These are phyloP conservation scores for Suillus plorans DNA, from an alignment of 768 basidiomycete genomes.

Conservation along the genomic window DNA sequence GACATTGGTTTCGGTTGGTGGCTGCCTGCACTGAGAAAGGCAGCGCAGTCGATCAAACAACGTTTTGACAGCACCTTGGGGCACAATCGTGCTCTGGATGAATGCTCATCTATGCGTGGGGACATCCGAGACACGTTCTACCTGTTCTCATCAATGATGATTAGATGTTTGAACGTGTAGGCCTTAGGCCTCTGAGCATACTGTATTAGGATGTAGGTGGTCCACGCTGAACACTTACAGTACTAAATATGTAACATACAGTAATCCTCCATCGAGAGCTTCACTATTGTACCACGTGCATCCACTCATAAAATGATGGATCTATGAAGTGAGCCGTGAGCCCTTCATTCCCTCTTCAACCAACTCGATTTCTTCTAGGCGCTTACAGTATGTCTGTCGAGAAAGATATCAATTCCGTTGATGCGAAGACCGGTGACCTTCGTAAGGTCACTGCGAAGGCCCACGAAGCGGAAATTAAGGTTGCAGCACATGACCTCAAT, in stretches of 20 bases:
- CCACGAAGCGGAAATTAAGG: constrained; percentile 24
- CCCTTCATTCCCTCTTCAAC: constrained; percentile 1
- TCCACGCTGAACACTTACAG: constrained; percentile 1
- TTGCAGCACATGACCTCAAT: constrained; percentile 20
- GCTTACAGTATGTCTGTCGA: constrained; percentile 20
- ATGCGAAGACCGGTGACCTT: constrained; percentile 9
- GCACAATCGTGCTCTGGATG: not conserved
- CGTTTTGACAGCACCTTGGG: not conserved
- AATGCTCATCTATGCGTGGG: not conserved
- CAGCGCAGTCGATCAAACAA: not conserved
- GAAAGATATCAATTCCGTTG: constrained; percentile 13
- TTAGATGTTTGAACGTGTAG: not conserved
- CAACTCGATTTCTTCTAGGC: not conserved
- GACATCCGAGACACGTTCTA: not conserved
- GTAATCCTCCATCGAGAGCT: not conserved
- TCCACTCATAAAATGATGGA: constrained; percentile 23
- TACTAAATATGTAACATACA: constrained; percentile 6
- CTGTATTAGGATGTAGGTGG: not conserved
- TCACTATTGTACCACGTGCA: constrained; percentile 23
- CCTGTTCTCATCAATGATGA: not conserved
- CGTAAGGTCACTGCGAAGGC: constrained; percentile 22
- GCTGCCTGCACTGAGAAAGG: not conserved
- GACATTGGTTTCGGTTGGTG: not conserved
- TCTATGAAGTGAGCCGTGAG: not conserved
- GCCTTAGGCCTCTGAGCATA: not conserved